A percentile compares a stretch with the other conserved stretches of the same genome.
Conservation (phyloP, 371 early-diverging fungal species). For the Mycotypha africana region DNA sequence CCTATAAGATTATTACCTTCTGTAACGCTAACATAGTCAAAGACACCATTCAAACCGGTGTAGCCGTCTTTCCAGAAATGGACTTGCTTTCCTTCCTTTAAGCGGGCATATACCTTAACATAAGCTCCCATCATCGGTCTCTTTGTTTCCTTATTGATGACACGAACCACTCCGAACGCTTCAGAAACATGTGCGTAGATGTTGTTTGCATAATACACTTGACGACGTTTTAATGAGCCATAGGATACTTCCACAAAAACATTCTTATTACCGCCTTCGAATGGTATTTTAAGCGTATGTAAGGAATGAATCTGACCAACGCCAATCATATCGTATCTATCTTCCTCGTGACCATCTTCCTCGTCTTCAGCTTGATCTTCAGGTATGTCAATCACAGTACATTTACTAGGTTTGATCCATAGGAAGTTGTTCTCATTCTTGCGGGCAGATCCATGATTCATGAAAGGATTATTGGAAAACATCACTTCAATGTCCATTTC, state of each 20-base stretch:
- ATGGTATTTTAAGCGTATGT: conserved; percentile 7
- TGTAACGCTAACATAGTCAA: conserved; percentile 53
- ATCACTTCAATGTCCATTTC: conserved; percentile 57
- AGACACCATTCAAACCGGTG: conserved; percentile 54
- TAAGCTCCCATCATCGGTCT: conserved; percentile 49
- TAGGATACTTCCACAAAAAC: conserved; percentile 28
- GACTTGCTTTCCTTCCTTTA: conserved; percentile 19
- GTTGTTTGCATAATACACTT: neutral
- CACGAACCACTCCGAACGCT: conserved; percentile 43
- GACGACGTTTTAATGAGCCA: neutral
- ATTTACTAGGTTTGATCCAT: conserved; percentile 28
- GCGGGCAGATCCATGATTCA: conserved; percentile 7
- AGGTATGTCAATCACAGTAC: conserved; percentile 6
- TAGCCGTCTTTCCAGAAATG: conserved; percentile 63
- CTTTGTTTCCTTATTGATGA: conserved; percentile 24
- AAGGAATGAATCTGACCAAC: conserved; percentile 7
- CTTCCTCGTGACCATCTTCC: conserved; percentile 5
- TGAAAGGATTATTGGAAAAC: conserved; percentile 49
- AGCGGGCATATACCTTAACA: conserved; percentile 54
- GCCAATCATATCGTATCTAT: conserved; percentile 37
- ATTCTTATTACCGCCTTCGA: conserved; percentile 14
- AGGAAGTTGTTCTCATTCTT: conserved; percentile 12
- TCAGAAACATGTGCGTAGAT: conserved; percentile 38
- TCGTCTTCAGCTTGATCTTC: neutral
- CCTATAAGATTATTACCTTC: conserved; percentile 32